phyloP scores from a whole-genome alignment of 164 flowering plant species.

The Macadamia tetraphylla region DNA sequence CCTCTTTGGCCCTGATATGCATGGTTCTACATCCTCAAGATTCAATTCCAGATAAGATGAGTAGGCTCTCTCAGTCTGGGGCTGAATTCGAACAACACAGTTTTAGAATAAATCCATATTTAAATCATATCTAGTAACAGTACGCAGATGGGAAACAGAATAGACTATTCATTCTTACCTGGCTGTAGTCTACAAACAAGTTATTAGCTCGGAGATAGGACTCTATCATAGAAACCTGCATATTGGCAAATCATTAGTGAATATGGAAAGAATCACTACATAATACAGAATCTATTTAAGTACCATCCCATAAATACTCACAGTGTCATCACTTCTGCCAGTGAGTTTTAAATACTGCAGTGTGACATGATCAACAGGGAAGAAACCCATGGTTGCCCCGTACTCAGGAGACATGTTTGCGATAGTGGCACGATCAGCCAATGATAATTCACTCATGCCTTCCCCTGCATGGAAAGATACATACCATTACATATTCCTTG shows the following conservation, averaged over 20 bases:
- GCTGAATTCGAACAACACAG: slow-evolving; percentile 39
- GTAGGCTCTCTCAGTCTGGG: slow-evolving; percentile 70
- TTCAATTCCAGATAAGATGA: slow-evolving; percentile 71
- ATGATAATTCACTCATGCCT: slow-evolving; percentile 73
- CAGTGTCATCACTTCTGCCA: slow-evolving; percentile 93
- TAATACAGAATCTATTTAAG: background rate
- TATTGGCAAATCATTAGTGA: background rate
- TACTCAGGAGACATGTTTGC: slow-evolving; percentile 98
- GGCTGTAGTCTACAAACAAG: slow-evolving; percentile 81
- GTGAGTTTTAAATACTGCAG: slow-evolving; percentile 83
- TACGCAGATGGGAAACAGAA: background rate
- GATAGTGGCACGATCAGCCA: slow-evolving; percentile 94
- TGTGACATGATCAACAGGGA: slow-evolving; percentile 94
- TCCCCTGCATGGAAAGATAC: slow-evolving; percentile 44
- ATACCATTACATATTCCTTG: background rate
- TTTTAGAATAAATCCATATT: slow-evolving; percentile 6
- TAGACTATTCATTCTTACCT: slow-evolving; percentile 32
- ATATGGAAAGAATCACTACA: background rate
- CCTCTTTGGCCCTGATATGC: slow-evolving; percentile 95
- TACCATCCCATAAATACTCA: slow-evolving; percentile 24
- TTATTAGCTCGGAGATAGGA: slow-evolving; percentile 80
- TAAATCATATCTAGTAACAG: background rate
- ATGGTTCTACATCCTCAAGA: slow-evolving; percentile 80
- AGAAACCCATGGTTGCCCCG: slow-evolving; percentile 99
- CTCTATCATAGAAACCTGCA: slow-evolving; percentile 79